Base-by-base conservation (phyloP, 2,329 filamentous ascomycete species). In the Madurella mycetomatis region DNA sequence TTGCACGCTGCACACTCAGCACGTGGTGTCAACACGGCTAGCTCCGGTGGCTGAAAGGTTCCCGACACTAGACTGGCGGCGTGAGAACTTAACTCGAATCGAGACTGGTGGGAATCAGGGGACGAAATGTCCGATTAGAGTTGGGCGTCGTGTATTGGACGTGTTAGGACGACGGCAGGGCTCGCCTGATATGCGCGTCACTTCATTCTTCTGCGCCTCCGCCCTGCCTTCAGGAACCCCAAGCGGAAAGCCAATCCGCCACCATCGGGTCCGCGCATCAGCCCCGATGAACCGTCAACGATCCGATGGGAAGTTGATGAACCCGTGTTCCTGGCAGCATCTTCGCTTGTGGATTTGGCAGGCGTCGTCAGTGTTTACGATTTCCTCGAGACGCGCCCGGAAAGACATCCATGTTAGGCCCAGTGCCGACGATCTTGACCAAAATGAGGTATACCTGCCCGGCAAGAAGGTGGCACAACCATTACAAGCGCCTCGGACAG, bases 1-100 rank as follows among this genome's bases (percentile, higher is more conserved):
- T 25, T 25, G 25, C 25, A 25, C 25, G 7, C 25, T 7, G 25
- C 25, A 25, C 25, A 25, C 25, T 25, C 45, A 2, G 51, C 57
- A 59, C 57, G 54, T 59, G 57, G 54, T 43, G 42, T 46, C 25
- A 41, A 52, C 45, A n/a, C 42, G 55, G 48, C 51, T 51, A 49
- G 49, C 49, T 18, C 46, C 49, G 37, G 50, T 53, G 49, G 54
- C 49, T 56, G 54, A 16, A 12, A 30, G 45, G 37, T 45, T 55
- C 49, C 45, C 53, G 49, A 42, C 41, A 40, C 30, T 42, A 25
- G 45, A 15, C 31, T 39, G 49, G 30, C 41, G 49, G 54, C 54
- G 49, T 25, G 52, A 37, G 19, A 31, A 16, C 15, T 48, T 41
- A 25, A 25, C 53, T 43, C 34, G 9, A 11, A 18, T 42, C 13